phyloP scores from a whole-genome alignment of 2,329 filamentous ascomycete species.

The Graphilbum sp. region DNA sequence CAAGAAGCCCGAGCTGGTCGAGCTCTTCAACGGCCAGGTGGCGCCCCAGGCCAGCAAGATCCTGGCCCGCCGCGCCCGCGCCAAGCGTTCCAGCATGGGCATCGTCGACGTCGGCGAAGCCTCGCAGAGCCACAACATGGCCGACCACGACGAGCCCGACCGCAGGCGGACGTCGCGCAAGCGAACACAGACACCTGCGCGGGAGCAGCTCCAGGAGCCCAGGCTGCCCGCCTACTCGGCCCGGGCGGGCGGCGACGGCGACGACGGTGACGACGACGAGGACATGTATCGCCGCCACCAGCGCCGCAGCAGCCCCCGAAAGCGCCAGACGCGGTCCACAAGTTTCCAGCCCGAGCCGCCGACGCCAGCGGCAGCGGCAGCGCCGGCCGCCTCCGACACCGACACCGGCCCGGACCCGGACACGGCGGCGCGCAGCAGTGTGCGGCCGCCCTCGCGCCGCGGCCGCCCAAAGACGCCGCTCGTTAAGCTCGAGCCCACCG shows the following conservation, averaged over 20 bases:
- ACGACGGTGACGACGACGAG: constrained; percentile 19
- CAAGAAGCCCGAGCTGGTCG: constrained; percentile 79
- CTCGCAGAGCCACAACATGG: constrained; percentile 37
- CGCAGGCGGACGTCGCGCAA: constrained; percentile 21
- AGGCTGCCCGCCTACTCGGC: too few species aligned
- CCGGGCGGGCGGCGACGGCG: too few species aligned
- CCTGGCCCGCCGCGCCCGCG: constrained; percentile 55
- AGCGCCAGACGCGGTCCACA: constrained; percentile 35
- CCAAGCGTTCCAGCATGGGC: constrained; percentile 73
- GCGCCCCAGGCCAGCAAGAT: constrained; percentile 65
- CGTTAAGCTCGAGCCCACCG: constrained; percentile 37
- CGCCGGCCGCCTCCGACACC: constrained; percentile 32
- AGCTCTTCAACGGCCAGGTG: constrained; percentile 66
- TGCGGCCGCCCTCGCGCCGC: constrained; percentile 31
- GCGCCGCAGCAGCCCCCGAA: constrained; percentile 31
- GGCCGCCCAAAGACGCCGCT: constrained; percentile 35
- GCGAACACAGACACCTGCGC: neutral
- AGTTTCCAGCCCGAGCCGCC: constrained; percentile 29
- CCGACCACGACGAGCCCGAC: constrained; percentile 22
- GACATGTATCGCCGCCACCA: constrained; percentile 9
- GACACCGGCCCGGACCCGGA: constrained; percentile 31
- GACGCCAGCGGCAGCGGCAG: constrained; percentile 5
- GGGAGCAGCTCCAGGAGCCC: too few species aligned
- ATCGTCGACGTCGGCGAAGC: constrained; percentile 53
- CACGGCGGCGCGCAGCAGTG: constrained; percentile 33